These are phyloP conservation scores for Fusarium sp. DNA, from an alignment of 2,329 filamentous ascomycete species.

Conservation along the genomic window DNA sequence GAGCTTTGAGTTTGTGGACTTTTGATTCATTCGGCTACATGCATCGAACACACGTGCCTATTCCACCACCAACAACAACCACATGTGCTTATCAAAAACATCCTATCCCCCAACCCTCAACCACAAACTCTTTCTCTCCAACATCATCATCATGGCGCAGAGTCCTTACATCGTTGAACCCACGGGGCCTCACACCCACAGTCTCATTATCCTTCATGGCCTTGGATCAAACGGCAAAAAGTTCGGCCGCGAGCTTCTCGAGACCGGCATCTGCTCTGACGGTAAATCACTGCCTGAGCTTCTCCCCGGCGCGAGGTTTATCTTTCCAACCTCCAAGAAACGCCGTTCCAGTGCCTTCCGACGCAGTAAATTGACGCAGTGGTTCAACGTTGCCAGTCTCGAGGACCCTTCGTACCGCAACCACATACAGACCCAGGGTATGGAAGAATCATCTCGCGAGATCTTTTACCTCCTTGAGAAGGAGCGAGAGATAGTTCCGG, in stretches of 20 bases:
- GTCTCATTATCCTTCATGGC: slow-evolving; percentile 49
- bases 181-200: slow-evolving; percentile 41
- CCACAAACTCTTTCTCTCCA: no score
- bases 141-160: background rate
- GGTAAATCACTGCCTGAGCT: slow-evolving; percentile 49
- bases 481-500: slow-evolving; percentile 49
- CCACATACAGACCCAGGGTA: slow-evolving; percentile 58
- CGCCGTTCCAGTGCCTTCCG: slow-evolving; percentile 58
- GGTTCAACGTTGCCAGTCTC: slow-evolving; percentile 62
- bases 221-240: slow-evolving; percentile 49
- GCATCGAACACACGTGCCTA: background rate
- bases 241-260: slow-evolving; percentile 51
- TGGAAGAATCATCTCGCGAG: slow-evolving; percentile 55
- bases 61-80: no score
- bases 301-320: slow-evolving; percentile 56
- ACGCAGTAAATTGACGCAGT: slow-evolving; percentile 59
- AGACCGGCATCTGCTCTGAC: slow-evolving; percentile 42
- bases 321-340: slow-evolving; percentile 63
- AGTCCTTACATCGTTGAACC: slow-evolving; percentile 40
- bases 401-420: slow-evolving; percentile 54
- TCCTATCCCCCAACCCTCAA: background rate
- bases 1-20: background rate
- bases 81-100: background rate
- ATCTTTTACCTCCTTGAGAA: slow-evolving; percentile 50
- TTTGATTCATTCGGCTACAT: background rate